Evolutionary conservation across 176 grass and related monocot genomes (phyloP).

Genomic region (Metroxylon sagu): DNA sequence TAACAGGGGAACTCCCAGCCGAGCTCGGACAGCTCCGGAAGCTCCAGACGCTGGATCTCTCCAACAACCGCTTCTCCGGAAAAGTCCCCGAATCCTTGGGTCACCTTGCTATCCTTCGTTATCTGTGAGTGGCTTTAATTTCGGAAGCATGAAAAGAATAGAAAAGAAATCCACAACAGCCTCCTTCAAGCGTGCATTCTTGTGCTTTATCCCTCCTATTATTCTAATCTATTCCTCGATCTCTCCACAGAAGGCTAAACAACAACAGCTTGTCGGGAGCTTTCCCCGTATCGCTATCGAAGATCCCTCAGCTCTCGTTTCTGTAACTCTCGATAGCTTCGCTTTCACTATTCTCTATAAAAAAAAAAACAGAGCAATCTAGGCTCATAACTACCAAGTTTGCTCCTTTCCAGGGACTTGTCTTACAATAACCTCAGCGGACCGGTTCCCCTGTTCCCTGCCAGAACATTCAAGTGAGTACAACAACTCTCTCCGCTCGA

Average conservation of each 20-base stretch:
- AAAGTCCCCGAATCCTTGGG: constrained; percentile 52
- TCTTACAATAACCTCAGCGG: constrained; percentile 94
- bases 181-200: neutral
- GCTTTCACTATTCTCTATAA: too few relatives aligned
- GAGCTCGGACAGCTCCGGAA: constrained; percentile 66
- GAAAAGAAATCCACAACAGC: neutral
- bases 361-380: too few relatives aligned
- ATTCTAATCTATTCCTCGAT: constrained; percentile 5
- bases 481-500: neutral
- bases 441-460: constrained; percentile 58
- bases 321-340: constrained; percentile 24
- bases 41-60: constrained; percentile 87
- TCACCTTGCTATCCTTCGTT: constrained; percentile 60
- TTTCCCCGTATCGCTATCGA: constrained; percentile 66
- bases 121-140: constrained; percentile 40
- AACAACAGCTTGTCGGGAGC: constrained; percentile 87
- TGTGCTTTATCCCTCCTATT: neutral
- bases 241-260: constrained; percentile 59
- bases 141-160: constrained; percentile 6
- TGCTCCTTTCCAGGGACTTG: constrained; percentile 54
- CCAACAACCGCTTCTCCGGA: constrained; percentile 87
- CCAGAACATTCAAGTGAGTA: constrained; percentile 77
- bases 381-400: neutral
- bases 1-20: constrained; percentile 64
- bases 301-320: constrained; percentile 68